Conservation (phyloP, 306 rosid genomes). For the Coriaria nepalensis region DNA sequence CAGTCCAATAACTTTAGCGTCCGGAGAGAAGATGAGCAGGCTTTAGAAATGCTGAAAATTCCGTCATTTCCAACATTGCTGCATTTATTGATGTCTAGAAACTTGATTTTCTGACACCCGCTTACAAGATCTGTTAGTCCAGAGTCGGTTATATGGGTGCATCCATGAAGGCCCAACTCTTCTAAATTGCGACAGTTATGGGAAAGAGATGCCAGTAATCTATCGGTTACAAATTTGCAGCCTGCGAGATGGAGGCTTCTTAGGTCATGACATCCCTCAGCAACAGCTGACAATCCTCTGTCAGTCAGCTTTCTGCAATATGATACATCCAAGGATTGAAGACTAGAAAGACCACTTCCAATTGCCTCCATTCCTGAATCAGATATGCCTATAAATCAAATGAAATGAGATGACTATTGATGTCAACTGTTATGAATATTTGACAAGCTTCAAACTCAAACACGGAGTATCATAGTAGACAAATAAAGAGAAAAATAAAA, state of each 20-base stretch:
- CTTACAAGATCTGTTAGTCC: conserved; percentile 52
- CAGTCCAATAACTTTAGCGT: conserved; percentile 80
- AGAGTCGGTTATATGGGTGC: conserved; percentile 51
- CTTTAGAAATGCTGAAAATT: conserved; percentile 44
- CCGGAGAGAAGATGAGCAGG: conserved; percentile 55
- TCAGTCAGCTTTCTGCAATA: conserved; percentile 77
- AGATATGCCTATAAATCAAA: conserved; percentile 49
- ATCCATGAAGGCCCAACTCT: conserved; percentile 67
- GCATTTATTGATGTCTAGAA: conserved; percentile 71
- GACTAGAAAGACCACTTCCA: conserved; percentile 56
- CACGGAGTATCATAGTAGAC: background rate
- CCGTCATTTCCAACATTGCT: conserved; percentile 66
- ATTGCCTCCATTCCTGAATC: conserved; percentile 60
- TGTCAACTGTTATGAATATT: too few species aligned
- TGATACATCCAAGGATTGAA: conserved; percentile 70
- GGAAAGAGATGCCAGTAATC: conserved; percentile 42
- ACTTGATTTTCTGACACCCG: conserved; percentile 47
- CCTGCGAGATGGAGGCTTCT: conserved; percentile 52
- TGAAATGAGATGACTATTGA: background rate
- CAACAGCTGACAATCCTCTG: conserved; percentile 72
- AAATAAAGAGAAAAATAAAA: background rate
- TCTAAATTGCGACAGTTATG: conserved; percentile 48
- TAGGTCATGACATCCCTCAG: conserved; percentile 61
- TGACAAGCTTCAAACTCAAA: too few species aligned
- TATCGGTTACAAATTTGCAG: conserved; percentile 59